Conservation (phyloP, 768 basidiomycete genomes). For the Candolleomyces eurysporus region DNA sequence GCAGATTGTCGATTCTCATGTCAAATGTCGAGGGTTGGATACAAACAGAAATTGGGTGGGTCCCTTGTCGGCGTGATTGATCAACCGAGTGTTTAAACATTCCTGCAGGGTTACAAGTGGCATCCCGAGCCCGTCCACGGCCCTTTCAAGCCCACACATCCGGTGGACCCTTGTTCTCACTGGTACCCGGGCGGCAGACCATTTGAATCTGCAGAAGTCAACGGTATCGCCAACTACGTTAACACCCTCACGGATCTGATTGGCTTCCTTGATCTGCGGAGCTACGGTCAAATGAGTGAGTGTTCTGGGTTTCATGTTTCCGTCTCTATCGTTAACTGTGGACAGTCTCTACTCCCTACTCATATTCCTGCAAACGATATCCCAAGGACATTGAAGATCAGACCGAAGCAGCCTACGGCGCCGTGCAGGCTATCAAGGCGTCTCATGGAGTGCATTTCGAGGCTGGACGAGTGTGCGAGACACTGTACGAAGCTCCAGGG, state of each 20-base stretch:
- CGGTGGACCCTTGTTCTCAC: constrained; percentile 62
- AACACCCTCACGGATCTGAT: constrained; percentile 49
- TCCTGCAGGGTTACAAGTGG: constrained; percentile 68
- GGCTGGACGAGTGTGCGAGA: constrained; percentile 28
- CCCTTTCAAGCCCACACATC: constrained; percentile 20
- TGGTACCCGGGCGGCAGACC: constrained; percentile 74
- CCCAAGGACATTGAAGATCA: constrained; percentile 76
- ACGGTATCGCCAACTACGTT: constrained; percentile 71
- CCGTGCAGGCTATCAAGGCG: constrained; percentile 51
- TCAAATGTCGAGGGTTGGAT: constrained; percentile 68
- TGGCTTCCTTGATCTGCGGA: constrained; percentile 73
- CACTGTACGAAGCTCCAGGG: constrained; percentile 33
- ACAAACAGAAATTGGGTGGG: constrained; percentile 75
- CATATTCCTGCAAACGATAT: constrained; percentile 60
- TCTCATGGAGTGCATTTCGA: constrained; percentile 55
- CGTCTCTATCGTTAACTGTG: background rate
- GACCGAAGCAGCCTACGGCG: constrained; percentile 69
- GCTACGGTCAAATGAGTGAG: constrained; percentile 82
- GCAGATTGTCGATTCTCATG: constrained; percentile 45
- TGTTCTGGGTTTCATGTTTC: constrained; percentile 9
- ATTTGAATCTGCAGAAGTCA: constrained; percentile 77
- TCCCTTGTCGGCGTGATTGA: constrained; percentile 9
- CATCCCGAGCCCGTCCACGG: constrained; percentile 27
- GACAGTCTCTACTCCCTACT: constrained; percentile 78
- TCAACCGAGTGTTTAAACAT: too few species aligned